Conservation (phyloP, 805 yeast genomes). For the Alloascoidea hylecoeti region DNA sequence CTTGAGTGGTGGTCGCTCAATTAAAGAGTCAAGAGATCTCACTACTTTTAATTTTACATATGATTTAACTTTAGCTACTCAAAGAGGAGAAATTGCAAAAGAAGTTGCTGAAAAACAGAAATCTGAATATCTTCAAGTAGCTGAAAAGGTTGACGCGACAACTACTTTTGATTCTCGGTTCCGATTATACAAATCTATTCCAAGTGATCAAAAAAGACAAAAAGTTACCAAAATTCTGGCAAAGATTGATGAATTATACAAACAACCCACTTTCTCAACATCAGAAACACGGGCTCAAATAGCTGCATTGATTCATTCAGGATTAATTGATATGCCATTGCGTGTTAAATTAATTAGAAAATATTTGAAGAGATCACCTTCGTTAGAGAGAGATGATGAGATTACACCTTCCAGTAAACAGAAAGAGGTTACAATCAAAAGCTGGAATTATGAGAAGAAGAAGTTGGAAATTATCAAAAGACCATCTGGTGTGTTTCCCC, state of each 20-base stretch:
- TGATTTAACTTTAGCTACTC: constrained; percentile 25
- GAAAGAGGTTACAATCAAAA: constrained; percentile 32
- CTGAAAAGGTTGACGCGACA: constrained; percentile 24
- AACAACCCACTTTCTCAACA: constrained; percentile 5
- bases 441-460: constrained; percentile 46
- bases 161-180: constrained; percentile 33
- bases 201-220: constrained; percentile 18
- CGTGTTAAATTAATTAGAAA: constrained; percentile 26
- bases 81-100: constrained; percentile 20
- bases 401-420: constrained; percentile 31
- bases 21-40: constrained; percentile 42
- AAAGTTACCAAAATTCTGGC: constrained; percentile 14
- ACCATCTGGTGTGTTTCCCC: no score
- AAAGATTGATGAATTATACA: constrained; percentile 6
- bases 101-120: constrained; percentile 13
- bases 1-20: constrained; percentile 41
- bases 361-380: constrained; percentile 38
- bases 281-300: constrained; percentile 12
- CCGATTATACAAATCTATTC: constrained; percentile 23
- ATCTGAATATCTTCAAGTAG: constrained; percentile 22
- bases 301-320: constrained; percentile 23
- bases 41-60: constrained; percentile 37
- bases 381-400: constrained; percentile 13
- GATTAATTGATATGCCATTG: constrained; percentile 17
- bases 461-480: constrained; percentile 35